Percentiles rank a stretch among this genome's conserved stretches.
Evolutionary conservation across 2,329 filamentous ascomycete genomes (phyloP).

Genomic region (Paraphaeosphaeria sporulosa): DNA sequence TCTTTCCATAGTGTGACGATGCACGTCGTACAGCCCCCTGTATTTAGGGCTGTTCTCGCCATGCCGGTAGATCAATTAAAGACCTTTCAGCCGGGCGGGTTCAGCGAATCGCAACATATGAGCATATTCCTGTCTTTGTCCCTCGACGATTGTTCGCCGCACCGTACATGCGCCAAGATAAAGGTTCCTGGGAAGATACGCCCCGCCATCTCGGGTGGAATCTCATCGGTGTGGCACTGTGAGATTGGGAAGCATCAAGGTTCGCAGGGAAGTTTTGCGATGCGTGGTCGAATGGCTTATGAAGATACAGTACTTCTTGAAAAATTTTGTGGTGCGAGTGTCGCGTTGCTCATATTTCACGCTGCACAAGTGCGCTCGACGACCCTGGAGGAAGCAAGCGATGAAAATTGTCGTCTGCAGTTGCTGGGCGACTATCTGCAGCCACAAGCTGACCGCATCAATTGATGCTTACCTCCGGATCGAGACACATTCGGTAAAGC

Average conservation of each 20-base stretch:
- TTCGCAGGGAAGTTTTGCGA: no score
- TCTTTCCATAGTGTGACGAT: constrained; percentile 17
- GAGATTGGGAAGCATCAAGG: no score
- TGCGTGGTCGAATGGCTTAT: no score
- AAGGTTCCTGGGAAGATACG: constrained; percentile 10
- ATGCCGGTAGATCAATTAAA: constrained; percentile 18
- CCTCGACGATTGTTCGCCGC: constrained; percentile 9
- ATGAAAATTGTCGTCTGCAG: not conserved
- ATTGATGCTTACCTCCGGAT: not conserved
- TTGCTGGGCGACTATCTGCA: not conserved
- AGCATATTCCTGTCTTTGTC: constrained; percentile 1
- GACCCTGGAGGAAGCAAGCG: not conserved
- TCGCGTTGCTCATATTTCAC: not conserved
- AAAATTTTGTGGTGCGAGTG: no score
- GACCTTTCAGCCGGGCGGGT: constrained; percentile 14
- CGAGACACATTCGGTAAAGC: not conserved
- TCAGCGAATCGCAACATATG: constrained; percentile 7
- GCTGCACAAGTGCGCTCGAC: not conserved
- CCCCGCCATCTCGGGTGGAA: constrained; percentile 14
- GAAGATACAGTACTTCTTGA: no score
- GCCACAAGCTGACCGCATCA: constrained; percentile 6
- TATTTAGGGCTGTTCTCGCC: constrained; percentile 20
- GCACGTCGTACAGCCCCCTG: constrained; percentile 16
- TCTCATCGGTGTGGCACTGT: not conserved
- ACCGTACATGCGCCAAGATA: constrained; percentile 1